phyloP scores from a whole-genome alignment of 2,329 filamentous ascomycete species.

The Penicillium rolfsii region DNA sequence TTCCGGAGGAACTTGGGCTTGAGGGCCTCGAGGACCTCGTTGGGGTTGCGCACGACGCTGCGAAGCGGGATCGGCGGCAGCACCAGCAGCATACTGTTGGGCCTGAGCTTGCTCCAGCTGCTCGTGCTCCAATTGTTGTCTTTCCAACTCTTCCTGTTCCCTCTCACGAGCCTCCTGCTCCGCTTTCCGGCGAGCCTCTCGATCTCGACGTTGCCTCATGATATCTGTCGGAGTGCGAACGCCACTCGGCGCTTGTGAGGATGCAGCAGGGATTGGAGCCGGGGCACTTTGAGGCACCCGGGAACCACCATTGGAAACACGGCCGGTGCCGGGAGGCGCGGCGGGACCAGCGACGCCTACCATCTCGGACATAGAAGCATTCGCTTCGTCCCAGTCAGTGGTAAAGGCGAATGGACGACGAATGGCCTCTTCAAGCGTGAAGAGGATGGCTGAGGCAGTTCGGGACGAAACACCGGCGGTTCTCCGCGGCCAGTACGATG shows the following conservation, averaged over 20 bases:
- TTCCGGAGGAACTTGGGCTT: slow-evolving; percentile 20
- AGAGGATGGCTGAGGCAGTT: slow-evolving; percentile 88
- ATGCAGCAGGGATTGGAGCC: slow-evolving; percentile 53
- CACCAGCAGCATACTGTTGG: slow-evolving; percentile 50
- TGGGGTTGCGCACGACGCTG: slow-evolving; percentile 30
- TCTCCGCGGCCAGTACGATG: slow-evolving; percentile 57
- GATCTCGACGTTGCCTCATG: slow-evolving; percentile 81
- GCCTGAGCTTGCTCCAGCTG: slow-evolving; percentile 33
- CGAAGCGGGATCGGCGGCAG: slow-evolving; percentile 39
- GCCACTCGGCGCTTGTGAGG: slow-evolving; percentile 56
- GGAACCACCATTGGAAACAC: slow-evolving; percentile 60
- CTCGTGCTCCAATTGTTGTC: slow-evolving; percentile 46
- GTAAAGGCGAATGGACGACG: slow-evolving; percentile 82
- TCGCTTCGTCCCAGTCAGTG: slow-evolving; percentile 80
- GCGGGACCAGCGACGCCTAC: slow-evolving; percentile 59
- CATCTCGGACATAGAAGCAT: slow-evolving; percentile 89
- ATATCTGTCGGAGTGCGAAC: slow-evolving; percentile 87
- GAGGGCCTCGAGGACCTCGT: slow-evolving; percentile 20
- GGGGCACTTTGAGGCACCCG: slow-evolving; percentile 54
- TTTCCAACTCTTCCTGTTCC: slow-evolving; percentile 57
- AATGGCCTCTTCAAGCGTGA: slow-evolving; percentile 86
- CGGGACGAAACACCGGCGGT: slow-evolving; percentile 72
- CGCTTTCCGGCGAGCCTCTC: slow-evolving; percentile 71
- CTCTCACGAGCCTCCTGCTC: slow-evolving; percentile 65
- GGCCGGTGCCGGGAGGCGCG: slow-evolving; percentile 55